Conservation (phyloP, 495 filamentous ascomycete genomes). For the Parachaetomium inaequale region DNA sequence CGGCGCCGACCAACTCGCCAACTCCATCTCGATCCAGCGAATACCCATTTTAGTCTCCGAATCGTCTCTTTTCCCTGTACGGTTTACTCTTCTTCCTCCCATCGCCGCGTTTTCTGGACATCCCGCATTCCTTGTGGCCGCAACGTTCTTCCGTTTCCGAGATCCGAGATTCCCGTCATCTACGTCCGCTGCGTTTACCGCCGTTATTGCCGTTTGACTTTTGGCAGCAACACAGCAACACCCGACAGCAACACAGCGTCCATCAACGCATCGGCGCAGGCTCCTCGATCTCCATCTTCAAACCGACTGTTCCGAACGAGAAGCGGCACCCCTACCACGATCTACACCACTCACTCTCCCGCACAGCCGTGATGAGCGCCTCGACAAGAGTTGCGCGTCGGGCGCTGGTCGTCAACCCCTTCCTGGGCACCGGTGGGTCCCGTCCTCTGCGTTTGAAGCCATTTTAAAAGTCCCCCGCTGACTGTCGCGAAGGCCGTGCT, state of each 20-base stretch:
- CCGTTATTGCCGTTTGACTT: neutral
- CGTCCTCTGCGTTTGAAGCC: slow-evolving; percentile 18
- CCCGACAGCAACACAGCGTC: neutral
- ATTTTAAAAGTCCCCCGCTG: slow-evolving; percentile 7
- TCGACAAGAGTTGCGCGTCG: slow-evolving; percentile 57
- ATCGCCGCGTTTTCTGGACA: neutral
- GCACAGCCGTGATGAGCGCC: slow-evolving; percentile 51
- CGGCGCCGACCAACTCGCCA: neutral
- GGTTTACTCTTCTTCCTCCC: neutral
- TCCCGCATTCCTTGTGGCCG: neutral
- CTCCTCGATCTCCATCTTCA: neutral
- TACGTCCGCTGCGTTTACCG: neutral
- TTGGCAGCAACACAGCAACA: neutral
- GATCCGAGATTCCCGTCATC: slow-evolving; percentile 2
- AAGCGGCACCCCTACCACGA: neutral
- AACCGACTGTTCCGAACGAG: neutral
- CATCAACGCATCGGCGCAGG: slow-evolving; percentile 6
- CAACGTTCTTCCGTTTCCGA: slow-evolving; percentile 10
- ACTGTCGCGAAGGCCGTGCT: slow-evolving; percentile 34
- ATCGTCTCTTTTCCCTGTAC: neutral
- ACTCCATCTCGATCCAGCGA: neutral
- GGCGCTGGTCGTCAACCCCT: slow-evolving; percentile 54
- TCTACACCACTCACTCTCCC: neutral
- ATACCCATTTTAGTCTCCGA: neutral
- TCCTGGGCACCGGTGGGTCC: slow-evolving; percentile 43